Evolutionary conservation across 345 rosid species (phyloP).

Genomic region (Gynandropsis gynandra): DNA sequence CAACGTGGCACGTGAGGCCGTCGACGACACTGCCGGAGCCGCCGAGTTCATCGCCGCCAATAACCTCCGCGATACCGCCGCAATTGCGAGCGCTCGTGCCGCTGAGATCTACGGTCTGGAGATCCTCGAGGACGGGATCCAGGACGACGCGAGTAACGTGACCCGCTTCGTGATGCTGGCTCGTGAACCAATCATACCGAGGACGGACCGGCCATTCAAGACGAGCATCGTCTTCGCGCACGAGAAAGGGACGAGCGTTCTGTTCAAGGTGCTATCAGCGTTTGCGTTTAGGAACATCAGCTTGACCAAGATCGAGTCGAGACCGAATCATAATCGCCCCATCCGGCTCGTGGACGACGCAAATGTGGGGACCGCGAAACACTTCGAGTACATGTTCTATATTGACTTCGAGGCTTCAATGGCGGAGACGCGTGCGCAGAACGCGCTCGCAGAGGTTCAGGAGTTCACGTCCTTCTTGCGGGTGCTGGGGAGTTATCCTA

Average conservation of each 20-base stretch:
- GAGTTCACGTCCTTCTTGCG: slow-evolving; percentile 94
- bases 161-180: slow-evolving; percentile 95
- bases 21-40: slow-evolving; percentile 90
- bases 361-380: slow-evolving; percentile 83
- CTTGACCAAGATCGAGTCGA: slow-evolving; percentile 85
- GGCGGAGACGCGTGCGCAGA: slow-evolving; percentile 93
- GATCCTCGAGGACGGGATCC: slow-evolving; percentile 76
- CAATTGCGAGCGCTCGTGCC: slow-evolving; percentile 89
- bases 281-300: slow-evolving; percentile 88
- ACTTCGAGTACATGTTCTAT: slow-evolving; percentile 92
- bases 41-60: slow-evolving; percentile 76
- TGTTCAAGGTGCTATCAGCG: slow-evolving; percentile 87
- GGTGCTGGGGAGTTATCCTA: slow-evolving; percentile 93
- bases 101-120: slow-evolving; percentile 81
- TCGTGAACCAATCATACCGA: slow-evolving; percentile 91
- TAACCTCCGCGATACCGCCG: slow-evolving; percentile 73
- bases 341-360: slow-evolving; percentile 83
- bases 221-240: slow-evolving; percentile 97
- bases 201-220: slow-evolving; percentile 91
- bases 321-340: slow-evolving; percentile 84
- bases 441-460: slow-evolving; percentile 93
- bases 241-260: slow-evolving; percentile 82
- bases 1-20: slow-evolving; percentile 79
- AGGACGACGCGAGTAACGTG: slow-evolving; percentile 82
- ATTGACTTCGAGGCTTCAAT: slow-evolving; percentile 93